phyloP scores from a whole-genome alignment of 2,329 filamentous ascomycete genomes.

The Celoporthe dispersa region DNA sequence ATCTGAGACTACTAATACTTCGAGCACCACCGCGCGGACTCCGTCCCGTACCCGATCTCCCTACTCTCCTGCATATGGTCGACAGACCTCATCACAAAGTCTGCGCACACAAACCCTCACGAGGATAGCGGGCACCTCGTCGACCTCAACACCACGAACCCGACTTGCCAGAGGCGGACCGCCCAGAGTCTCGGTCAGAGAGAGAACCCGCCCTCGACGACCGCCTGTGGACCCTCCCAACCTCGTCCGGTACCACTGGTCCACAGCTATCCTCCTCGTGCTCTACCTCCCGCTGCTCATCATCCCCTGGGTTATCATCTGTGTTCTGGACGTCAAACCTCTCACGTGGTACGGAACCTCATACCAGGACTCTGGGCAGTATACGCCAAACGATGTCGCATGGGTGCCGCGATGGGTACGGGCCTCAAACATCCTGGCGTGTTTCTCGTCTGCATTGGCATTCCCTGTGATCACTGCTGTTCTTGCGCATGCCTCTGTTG shows the following conservation, averaged over 20 bases:
- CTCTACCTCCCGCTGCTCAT: constrained; percentile 12
- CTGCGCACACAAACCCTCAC: constrained; percentile 16
- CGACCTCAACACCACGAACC: constrained; percentile 11
- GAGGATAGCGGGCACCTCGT: constrained; percentile 8
- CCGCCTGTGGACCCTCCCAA: constrained; percentile 11
- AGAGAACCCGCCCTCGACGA: constrained; percentile 11
- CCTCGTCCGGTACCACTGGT: constrained; percentile 17
- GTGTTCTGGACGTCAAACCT: constrained; percentile 17
- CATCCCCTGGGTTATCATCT: constrained; percentile 13
- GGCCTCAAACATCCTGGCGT: constrained; percentile 15
- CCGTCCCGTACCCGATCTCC: constrained; percentile 7
- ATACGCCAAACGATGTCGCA: constrained; percentile 13
- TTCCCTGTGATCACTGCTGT: constrained; percentile 8
- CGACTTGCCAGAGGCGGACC: constrained; percentile 16
- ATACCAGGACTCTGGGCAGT: not conserved
- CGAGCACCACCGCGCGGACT: not conserved
- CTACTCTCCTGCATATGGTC: not conserved
- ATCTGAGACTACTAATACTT: not conserved
- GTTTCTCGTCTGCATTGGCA: constrained; percentile 12
- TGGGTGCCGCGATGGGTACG: constrained; percentile 17
- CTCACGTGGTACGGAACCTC: constrained; percentile 11
- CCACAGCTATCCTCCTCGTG: constrained; percentile 6
- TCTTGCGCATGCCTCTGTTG: constrained; percentile 16
- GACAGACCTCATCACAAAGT: constrained; percentile 1
- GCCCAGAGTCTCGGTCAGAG: constrained; percentile 6